Conservation (phyloP, 169 alveolate genomes). For the Plasmodium berghei region DNA sequence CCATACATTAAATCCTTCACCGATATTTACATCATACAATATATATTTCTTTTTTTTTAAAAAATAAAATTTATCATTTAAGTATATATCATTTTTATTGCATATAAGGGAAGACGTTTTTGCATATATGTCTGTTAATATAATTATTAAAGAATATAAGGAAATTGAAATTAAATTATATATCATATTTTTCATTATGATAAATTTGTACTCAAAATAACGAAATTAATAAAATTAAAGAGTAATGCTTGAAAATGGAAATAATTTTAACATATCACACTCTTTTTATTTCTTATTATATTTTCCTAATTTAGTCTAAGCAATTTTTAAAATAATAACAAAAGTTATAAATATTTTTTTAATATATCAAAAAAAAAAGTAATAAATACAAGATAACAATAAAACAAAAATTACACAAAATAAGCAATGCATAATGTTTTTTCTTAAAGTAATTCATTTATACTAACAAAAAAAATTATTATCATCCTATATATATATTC, state of each 20-base stretch:
- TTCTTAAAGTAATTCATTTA: slow-evolving; percentile 4
- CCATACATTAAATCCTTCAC: slow-evolving; percentile 80
- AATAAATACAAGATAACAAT: too few relatives aligned
- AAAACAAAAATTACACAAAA: too few relatives aligned
- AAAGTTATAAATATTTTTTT: too few relatives aligned
- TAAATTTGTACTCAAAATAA: not conserved
- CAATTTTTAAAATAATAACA: too few relatives aligned
- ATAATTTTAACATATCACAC: too few relatives aligned
- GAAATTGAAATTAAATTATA: slow-evolving; percentile 5
- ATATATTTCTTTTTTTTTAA: slow-evolving; percentile 53
- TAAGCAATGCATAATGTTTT: not conserved
- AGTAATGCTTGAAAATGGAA: too few relatives aligned
- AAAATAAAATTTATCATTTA: slow-evolving; percentile 36
- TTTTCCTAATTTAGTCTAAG: too few relatives aligned
- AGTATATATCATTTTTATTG: slow-evolving; percentile 45
- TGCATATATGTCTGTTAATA: not conserved
- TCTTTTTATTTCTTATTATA: too few relatives aligned
- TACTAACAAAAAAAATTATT: slow-evolving; percentile 16
- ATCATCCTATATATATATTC: not conserved
- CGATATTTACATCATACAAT: slow-evolving; percentile 78
- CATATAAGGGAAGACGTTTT: slow-evolving; percentile 17
- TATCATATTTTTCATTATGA: slow-evolving; percentile 2
- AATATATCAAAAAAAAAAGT: too few relatives aligned
- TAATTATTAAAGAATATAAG: not conserved
- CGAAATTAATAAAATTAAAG: too few relatives aligned